Evolutionary conservation across 2,329 filamentous ascomycete genomes (phyloP), one percentile per base, ranked within the genome.

Genomic region (Myriangium duriaei): DNA sequence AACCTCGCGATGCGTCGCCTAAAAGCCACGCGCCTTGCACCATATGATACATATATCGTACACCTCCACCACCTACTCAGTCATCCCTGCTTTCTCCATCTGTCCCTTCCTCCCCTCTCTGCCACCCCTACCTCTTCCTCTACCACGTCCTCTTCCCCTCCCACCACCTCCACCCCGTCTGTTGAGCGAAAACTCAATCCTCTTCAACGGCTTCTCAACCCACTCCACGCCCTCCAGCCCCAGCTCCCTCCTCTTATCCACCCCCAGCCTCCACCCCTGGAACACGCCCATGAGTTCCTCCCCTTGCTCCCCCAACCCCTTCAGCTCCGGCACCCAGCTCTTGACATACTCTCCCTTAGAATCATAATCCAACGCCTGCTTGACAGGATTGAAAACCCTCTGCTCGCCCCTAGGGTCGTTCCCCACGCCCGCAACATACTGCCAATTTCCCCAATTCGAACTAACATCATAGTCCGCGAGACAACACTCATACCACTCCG

Each of bases 331-430:
- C 0, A 87, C 65, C 83, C 82, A 88, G 2, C 70, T 63, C n/a
- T 72, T 72, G 6, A 85, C 74, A 47, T 84, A 88, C 5, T 68
- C 61, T 2, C 79, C 82, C 0, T 74, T 61, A 2, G 68, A 67
- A 52, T 88, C 82, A 51, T 88, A 87, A 45, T 86, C 80, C 30
- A 81, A 72, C 0, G 76, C 79, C 54, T 88, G 82, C 55, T 87
- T 87, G 34, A 88, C 74, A 0, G 81, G 81, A 50, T 88, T 88
- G 65, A 87, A 87, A 11, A 81, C 72, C n/a, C 82, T 66, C 0
- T 72, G 72, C 47, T 80, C 72, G 5, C 76, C 75, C 14, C 81
- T 64, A 0, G 81, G 82, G 47, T 88, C 81, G 46, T 86, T 87
- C 5, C 83, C 82, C 0, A 88, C 80, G 0, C 82, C 82, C 0